phyloP scores from a whole-genome alignment of 2,329 filamentous ascomycete genomes.

The Conoideocrella luteorostrata region DNA sequence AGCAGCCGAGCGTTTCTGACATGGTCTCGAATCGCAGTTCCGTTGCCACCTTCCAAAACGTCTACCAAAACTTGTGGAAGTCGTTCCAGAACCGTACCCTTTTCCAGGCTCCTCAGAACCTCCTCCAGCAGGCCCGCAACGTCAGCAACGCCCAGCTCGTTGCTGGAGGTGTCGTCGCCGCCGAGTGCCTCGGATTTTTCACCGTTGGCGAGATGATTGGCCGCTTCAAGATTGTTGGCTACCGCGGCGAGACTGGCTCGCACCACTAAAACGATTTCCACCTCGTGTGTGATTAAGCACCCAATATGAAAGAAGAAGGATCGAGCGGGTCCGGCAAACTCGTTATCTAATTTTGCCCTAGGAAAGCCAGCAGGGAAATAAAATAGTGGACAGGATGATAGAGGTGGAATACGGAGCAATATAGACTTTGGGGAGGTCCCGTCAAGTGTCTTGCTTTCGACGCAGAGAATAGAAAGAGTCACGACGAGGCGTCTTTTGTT shows the following conservation, averaged over 20 bases:
- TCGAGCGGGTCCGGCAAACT: background rate
- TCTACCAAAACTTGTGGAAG: constrained; percentile 71
- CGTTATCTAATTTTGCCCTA: background rate
- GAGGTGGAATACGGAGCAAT: constrained; percentile 11
- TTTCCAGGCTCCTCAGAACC: constrained; percentile 49
- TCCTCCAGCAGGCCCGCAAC: constrained; percentile 56
- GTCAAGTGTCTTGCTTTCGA: no score
- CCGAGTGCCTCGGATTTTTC: constrained; percentile 94
- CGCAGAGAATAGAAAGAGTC: background rate
- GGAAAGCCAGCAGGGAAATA: background rate
- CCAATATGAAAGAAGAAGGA: background rate
- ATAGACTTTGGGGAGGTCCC: constrained; percentile 2
- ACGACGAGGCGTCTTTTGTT: background rate
- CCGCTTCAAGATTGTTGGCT: constrained; percentile 90
- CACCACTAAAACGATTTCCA: constrained; percentile 50
- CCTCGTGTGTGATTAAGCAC: background rate
- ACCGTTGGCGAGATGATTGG: constrained; percentile 96
- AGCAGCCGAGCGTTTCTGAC: no score
- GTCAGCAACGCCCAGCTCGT: constrained; percentile 65
- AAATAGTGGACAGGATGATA: background rate
- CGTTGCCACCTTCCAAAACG: constrained; percentile 74
- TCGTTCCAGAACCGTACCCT: constrained; percentile 59
- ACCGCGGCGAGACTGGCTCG: constrained; percentile 63
- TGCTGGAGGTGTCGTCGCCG: constrained; percentile 68
- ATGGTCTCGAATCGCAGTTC: constrained; percentile 46